Evolutionary conservation across 805 yeast genomes (phyloP).

Genomic region (Teunomyces aglyptinius): DNA sequence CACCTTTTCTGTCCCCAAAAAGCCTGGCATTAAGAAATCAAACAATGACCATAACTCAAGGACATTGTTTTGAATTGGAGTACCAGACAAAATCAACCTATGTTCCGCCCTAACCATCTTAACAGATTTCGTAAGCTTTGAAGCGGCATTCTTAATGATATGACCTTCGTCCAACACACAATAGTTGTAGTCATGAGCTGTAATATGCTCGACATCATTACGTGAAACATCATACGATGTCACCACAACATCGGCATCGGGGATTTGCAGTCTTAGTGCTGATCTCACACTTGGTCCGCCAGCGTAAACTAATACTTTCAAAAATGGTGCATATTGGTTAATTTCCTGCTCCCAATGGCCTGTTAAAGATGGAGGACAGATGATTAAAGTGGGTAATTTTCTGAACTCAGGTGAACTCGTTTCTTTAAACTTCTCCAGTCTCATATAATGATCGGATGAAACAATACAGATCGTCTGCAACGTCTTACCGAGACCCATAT

Average conservation of each 20-base stretch:
- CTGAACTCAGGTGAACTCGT: conserved; percentile 66
- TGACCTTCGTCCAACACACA: conserved; percentile 98
- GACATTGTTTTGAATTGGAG: conserved; percentile 97
- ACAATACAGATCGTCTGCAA: conserved; percentile 95
- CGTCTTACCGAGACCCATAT: conserved; percentile 98
- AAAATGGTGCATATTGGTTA: conserved; percentile 82
- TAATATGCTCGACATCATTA: conserved; percentile 72
- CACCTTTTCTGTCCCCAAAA: conserved; percentile 88
- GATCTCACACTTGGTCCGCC: conserved; percentile 83
- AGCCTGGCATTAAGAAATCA: conserved; percentile 98
- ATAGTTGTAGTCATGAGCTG: conserved; percentile 73
- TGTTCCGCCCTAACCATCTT: conserved; percentile 83
- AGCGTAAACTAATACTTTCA: conserved; percentile 81
- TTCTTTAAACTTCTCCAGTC: conserved; percentile 65
- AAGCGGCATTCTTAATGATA: conserved; percentile 86
- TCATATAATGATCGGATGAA: conserved; percentile 88
- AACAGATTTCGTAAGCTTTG: conserved; percentile 86
- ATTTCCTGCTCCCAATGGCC: conserved; percentile 99
- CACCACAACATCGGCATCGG: conserved; percentile 75
- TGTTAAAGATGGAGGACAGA: conserved; percentile 96
- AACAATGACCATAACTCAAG: conserved; percentile 96
- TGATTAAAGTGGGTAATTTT: conserved; percentile 76
- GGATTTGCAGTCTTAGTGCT: conserved; percentile 51
- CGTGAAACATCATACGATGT: conserved; percentile 96
- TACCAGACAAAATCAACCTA: conserved; percentile 87